Percentiles rank a stretch among this genome's conserved stretches.
These are phyloP conservation scores for Lobosporangium transversale DNA, from an alignment of 192 early-diverging fungal species.

Conservation along the genomic window DNA sequence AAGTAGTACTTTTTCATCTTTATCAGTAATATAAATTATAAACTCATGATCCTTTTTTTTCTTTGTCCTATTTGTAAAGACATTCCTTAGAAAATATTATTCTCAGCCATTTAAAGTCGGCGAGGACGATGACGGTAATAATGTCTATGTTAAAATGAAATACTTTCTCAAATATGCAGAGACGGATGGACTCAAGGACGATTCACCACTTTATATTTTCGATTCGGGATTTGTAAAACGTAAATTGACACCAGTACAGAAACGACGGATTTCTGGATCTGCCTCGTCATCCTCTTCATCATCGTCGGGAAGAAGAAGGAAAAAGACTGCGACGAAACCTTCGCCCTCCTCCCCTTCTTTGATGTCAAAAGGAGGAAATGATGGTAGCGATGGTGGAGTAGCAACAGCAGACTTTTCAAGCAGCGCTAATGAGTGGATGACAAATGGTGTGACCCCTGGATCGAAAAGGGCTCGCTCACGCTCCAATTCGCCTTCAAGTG, in stretches of 20 bases:
- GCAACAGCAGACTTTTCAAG: not conserved
- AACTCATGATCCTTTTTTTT: not conserved
- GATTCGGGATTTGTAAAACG: constrained; percentile 72
- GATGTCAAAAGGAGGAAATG: not conserved
- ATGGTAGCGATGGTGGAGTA: not conserved
- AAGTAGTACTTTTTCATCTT: too few relatives aligned
- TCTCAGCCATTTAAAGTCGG: constrained; percentile 80
- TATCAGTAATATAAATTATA: too few relatives aligned
- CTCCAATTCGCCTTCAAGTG: constrained; percentile 21
- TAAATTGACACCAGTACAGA: constrained; percentile 39
- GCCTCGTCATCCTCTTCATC: constrained; percentile 36
- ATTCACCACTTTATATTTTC: constrained; percentile 85
- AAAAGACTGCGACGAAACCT: too few relatives aligned
- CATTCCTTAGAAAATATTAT: constrained; percentile 60
- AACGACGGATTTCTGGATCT: constrained; percentile 38
- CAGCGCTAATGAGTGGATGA: constrained; percentile 9
- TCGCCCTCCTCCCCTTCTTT: not conserved
- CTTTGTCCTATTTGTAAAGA: too few relatives aligned
- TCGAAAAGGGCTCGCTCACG: constrained; percentile 33
- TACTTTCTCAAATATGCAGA: constrained; percentile 68
- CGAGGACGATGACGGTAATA: constrained; percentile 79
- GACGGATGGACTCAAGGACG: constrained; percentile 63
- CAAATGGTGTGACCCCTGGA: constrained; percentile 3
- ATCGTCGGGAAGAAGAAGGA: constrained; percentile 5
- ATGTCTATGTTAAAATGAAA: constrained; percentile 71